A percentile compares a stretch with the other conserved stretches of the same genome.
Conservation (phyloP, 352 stramenopile species). For the Phytophthora palmivora region DNA sequence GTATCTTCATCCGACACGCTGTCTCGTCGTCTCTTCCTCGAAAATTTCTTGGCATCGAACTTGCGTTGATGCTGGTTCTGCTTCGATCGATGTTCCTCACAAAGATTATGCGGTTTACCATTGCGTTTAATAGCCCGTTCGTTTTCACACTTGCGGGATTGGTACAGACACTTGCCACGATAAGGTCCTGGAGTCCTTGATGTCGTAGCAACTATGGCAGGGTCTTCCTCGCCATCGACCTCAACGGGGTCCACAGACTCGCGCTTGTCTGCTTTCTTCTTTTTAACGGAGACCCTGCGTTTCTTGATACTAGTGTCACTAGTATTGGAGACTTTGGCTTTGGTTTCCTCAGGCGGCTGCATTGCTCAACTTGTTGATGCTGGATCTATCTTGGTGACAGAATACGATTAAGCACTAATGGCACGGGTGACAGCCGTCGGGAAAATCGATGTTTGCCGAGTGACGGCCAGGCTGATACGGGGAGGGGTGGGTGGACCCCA, state of each 20-base stretch:
- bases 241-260: not conserved
- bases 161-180: slow-evolving; percentile 77
- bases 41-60: slow-evolving; percentile 86
- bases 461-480: slow-evolving; percentile 33
- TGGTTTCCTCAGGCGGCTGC: slow-evolving; percentile 12
- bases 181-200: slow-evolving; percentile 33
- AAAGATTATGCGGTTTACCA: slow-evolving; percentile 80
- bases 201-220: slow-evolving; percentile 1
- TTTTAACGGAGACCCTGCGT: slow-evolving; percentile 6
- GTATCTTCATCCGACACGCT: slow-evolving; percentile 35
- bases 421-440: not conserved
- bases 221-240: not conserved
- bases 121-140: slow-evolving; percentile 84
- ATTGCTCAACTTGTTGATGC: slow-evolving; percentile 6
- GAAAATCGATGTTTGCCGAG: slow-evolving; percentile 28
- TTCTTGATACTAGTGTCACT: slow-evolving; percentile 12
- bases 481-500: slow-evolving; percentile 24
- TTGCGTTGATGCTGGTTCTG: slow-evolving; percentile 88
- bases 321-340: slow-evolving; percentile 15
- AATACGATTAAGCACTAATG: not conserved
- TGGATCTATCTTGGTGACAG: slow-evolving; percentile 15
- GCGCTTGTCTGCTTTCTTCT: slow-evolving; percentile 2
- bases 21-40: slow-evolving; percentile 43
- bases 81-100: slow-evolving; percentile 76
- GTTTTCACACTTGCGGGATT: slow-evolving; percentile 85